phyloP scores from a whole-genome alignment of 106 monocot species.

The Acanthochlamys bracteata region DNA sequence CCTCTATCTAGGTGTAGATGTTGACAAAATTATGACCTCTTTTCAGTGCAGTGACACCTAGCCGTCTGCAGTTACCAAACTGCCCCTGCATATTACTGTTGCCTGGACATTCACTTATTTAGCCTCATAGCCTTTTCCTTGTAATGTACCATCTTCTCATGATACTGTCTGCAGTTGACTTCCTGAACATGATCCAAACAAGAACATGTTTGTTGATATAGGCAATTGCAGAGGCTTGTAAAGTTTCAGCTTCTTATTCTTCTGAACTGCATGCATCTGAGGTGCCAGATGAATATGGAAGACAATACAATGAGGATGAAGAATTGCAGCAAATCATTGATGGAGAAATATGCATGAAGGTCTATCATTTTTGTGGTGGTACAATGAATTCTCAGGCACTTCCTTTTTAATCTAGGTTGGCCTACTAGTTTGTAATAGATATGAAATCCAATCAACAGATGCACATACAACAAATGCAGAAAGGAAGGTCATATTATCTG shows the following conservation, averaged over 20 bases:
- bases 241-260: constrained; percentile 32
- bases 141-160: too few species aligned
- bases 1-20: too few species aligned
- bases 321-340: constrained; percentile 87
- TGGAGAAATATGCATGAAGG: constrained; percentile 83
- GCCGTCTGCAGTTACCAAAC: too few species aligned
- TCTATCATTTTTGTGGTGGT: constrained; percentile 64
- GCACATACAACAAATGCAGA: constrained; percentile 29
- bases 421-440: constrained; percentile 1
- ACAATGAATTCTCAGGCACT: neutral
- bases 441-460: constrained; percentile 32
- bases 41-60: too few species aligned
- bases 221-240: constrained; percentile 88
- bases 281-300: constrained; percentile 40
- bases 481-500: constrained; percentile 73
- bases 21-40: too few species aligned
- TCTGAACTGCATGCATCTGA: constrained; percentile 63
- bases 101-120: too few species aligned
- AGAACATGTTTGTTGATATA: constrained; percentile 14
- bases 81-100: too few species aligned
- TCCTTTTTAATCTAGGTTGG: neutral
- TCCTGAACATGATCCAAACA: neutral
- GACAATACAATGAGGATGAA: constrained; percentile 63
- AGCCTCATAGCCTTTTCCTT: too few species aligned
- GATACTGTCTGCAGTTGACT: too few species aligned